Base-by-base conservation (phyloP, 1,284 basidiomycete species). In the Trichosporon ovoides region DNA sequence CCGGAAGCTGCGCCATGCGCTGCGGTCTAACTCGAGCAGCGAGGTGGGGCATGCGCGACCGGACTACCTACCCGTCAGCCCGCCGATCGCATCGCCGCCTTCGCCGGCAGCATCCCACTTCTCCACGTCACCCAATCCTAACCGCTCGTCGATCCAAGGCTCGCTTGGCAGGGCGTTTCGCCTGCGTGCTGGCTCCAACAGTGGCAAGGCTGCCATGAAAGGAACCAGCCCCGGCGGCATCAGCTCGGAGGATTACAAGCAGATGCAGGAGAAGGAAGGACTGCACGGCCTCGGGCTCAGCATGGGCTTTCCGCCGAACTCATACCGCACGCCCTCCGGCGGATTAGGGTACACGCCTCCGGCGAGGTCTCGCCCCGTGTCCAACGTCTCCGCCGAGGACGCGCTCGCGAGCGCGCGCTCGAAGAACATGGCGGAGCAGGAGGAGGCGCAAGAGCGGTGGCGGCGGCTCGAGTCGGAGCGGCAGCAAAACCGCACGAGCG, bases 401-500 rank as follows among this genome's bases (percentile, higher is more conserved):
- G 68, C 63, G 11, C 40, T 73, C 43, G 57, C 43, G 18, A 56
- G 59, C n/a, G 68, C 66, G 12, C 51, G 67, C 9, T 52, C 67
- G 46, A 63, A 64, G 49, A 59, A 61, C 16, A 31, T 70, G 12
- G 40, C 56, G 1, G 60, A 66, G 31, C 70, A 73, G 48, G 62
- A 55, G 19, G 66, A 66, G 40, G 66, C 68, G 7, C 67, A 69
- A 28, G 68, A 70, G 48, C 52, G 61, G 1, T 73, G 68, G 56
- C 63, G 71, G 31, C 55, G 62, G n/a, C 48, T 20, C 3, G 55
- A 61, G 46, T 37, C 52, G 35, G 52, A 59, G 51, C 48, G 56
- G 7, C 56, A 56, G 13, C 28, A 48, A 4, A 10, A 35, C 20
- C 54, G 43, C 20, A 22, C 38, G 38, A 9, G 53, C 31, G 33